Evolutionary conservation across 768 basidiomycete genomes (phyloP).

Genomic region (Paxillus ammoniavirescens): DNA sequence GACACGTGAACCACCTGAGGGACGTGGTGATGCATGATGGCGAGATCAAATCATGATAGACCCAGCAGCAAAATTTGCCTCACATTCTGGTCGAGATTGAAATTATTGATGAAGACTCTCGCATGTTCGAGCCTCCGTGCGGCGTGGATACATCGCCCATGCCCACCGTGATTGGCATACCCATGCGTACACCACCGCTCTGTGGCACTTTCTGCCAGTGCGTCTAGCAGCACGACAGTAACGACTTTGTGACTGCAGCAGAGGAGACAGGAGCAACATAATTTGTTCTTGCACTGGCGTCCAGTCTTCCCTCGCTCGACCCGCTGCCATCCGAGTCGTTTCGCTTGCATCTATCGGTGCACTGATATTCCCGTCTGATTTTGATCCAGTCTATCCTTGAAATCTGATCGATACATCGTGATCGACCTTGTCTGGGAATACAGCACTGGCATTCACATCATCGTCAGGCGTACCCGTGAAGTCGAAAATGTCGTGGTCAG

Average conservation of each 20-base stretch:
- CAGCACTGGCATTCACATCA: conserved; percentile 87
- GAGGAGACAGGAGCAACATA: conserved; percentile 8
- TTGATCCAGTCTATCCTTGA: neutral
- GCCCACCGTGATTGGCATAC: neutral
- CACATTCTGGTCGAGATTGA: conserved; percentile 23
- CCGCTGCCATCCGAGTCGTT: conserved; percentile 10
- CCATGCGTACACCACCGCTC: conserved; percentile 11
- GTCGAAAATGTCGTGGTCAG: conserved; percentile 86
- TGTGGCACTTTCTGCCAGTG: conserved; percentile 5
- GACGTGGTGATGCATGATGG: too few species aligned
- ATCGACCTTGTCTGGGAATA: conserved; percentile 88
- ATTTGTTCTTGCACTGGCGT: neutral
- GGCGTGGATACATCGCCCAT: conserved; percentile 20
- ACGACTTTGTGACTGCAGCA: neutral
- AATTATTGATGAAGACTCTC: conserved; percentile 17
- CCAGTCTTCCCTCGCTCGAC: conserved; percentile 2
- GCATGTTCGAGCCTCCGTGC: conserved; percentile 21
- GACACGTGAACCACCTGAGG: too few species aligned
- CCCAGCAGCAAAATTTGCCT: conserved; percentile 9
- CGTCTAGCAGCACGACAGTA: neutral
- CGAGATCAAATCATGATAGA: neutral
- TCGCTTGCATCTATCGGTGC: conserved; percentile 18
- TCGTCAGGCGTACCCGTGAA: conserved; percentile 95
- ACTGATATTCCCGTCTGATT: neutral
- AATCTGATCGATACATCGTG: conserved; percentile 6